These are phyloP conservation scores for Trametes villosa DNA, from an alignment of 768 basidiomycete genomes.

Conservation along the genomic window DNA sequence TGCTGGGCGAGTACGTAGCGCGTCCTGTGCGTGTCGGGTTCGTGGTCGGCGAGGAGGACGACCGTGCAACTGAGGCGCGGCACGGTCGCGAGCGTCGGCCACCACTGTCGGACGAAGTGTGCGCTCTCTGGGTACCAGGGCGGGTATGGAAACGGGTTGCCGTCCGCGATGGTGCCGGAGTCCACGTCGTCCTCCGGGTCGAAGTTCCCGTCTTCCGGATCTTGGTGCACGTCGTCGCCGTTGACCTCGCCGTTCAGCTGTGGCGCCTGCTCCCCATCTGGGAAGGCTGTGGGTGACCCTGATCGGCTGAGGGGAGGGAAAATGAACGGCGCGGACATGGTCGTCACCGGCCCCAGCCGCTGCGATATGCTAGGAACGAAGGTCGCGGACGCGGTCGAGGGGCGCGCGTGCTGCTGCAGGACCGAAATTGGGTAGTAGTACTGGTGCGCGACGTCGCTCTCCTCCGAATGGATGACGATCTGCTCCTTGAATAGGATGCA, in stretches of 20 bases:
- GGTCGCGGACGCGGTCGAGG: slow-evolving; percentile 14
- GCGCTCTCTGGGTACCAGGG: slow-evolving; percentile 75
- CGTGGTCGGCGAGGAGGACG: slow-evolving; percentile 65
- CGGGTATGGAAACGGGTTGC: slow-evolving; percentile 68
- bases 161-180: slow-evolving; percentile 24
- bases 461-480: slow-evolving; percentile 78
- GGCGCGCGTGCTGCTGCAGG: slow-evolving; percentile 36
- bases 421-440: slow-evolving; percentile 64
- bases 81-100: slow-evolving; percentile 67
- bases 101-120: slow-evolving; percentile 83
- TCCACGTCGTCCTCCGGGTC: slow-evolving; percentile 4
- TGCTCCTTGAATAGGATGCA: slow-evolving; percentile 69
- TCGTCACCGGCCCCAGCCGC: slow-evolving; percentile 26
- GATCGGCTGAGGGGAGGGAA: slow-evolving; percentile 25
- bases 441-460: slow-evolving; percentile 65
- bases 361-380: slow-evolving; percentile 32
- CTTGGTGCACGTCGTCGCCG: not conserved
- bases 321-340: slow-evolving; percentile 29
- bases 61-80: slow-evolving; percentile 75
- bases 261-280: not conserved
- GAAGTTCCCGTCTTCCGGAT: not conserved
- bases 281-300: not conserved
- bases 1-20: slow-evolving; percentile 74
- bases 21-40: slow-evolving; percentile 60
- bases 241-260: not conserved